phyloP scores from a whole-genome alignment of 225 moss, liverwort and hornwort species.

The Neckera pumila region DNA sequence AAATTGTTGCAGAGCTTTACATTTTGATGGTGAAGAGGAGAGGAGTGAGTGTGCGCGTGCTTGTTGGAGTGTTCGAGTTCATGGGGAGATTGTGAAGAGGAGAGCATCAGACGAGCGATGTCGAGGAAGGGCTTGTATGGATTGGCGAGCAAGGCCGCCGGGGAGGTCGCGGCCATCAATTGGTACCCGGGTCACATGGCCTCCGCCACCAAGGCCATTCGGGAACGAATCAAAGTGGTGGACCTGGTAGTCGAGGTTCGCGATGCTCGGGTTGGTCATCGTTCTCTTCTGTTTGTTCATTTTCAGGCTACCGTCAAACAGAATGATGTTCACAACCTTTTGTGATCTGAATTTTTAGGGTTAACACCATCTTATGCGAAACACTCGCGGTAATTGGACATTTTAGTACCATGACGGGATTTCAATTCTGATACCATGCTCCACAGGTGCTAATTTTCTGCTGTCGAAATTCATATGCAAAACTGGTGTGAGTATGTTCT shows the following conservation, averaged over 20 bases:
- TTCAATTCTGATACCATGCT: background rate
- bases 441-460: background rate
- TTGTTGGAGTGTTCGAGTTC: background rate
- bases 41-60: background rate
- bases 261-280: conserved; percentile 68
- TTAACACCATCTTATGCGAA: background rate
- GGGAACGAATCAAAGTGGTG: conserved; percentile 70
- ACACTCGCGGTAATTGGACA: background rate
- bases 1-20: background rate
- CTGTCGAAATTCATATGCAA: background rate
- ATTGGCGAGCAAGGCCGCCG: conserved; percentile 28
- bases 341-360: background rate
- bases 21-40: background rate
- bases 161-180: conserved; percentile 53
- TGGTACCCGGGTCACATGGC: conserved; percentile 99
- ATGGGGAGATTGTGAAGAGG: conserved; percentile 7
- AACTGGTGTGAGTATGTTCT: background rate
- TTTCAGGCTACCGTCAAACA: background rate
- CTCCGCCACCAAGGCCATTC: conserved; percentile 77
- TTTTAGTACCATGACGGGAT: background rate
- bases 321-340: background rate
- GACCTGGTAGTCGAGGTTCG: conserved; percentile 92
- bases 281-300: background rate
- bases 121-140: conserved; percentile 42
- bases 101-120: background rate